Evolutionary conservation across 805 yeast genomes (phyloP), one percentile per base, ranked within the genome.

Genomic region (Suhomyces kilbournensis): DNA sequence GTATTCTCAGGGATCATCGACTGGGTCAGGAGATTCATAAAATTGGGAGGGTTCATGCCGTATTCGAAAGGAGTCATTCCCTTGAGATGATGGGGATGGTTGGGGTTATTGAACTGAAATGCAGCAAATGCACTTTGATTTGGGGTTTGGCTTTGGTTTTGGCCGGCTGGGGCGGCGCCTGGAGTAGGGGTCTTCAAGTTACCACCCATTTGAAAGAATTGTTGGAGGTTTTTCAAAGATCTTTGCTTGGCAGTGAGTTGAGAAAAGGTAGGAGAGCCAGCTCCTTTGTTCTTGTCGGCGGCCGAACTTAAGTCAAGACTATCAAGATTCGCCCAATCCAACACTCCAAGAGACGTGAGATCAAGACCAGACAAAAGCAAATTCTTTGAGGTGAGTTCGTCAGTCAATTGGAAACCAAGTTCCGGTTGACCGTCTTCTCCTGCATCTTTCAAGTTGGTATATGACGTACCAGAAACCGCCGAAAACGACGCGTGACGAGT

Each of bases 401-500:
- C 81, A 17, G 72, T 70, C 10, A 75, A 61, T 2, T 96, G 97
- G 0, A 96, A 87, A 1, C 96, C 82, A 63, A 88, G 89, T 2
- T 85, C 88, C 7, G n/a, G 32, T 60, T 87, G 90, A 44, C 78
- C 79, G 38, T 77, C 80, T 3, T 64, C 76, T n/a, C 10, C 32
- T 4, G n/a, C 32, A 45, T 80, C 85, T 55, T 77, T 75, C 28
- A 68, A 60, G n/a, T 79, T 79, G 1, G 86, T 76, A 61, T 86
- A 85, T 0, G 88, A 80, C 6, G 76, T 67, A 1, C 85, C 80
- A 12, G 84, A 73, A 1, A 86, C 82, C 0, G 90, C 90, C 3
- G 85, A 79, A 61, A 81, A 84, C n/a, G 88, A 84, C 7, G 77
- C 79, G 63, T 81, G 84, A 15, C 85, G 71, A 25, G 70, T 48